Conservation (phyloP, 306 rosid genomes). For the Trifolium fragiferum region DNA sequence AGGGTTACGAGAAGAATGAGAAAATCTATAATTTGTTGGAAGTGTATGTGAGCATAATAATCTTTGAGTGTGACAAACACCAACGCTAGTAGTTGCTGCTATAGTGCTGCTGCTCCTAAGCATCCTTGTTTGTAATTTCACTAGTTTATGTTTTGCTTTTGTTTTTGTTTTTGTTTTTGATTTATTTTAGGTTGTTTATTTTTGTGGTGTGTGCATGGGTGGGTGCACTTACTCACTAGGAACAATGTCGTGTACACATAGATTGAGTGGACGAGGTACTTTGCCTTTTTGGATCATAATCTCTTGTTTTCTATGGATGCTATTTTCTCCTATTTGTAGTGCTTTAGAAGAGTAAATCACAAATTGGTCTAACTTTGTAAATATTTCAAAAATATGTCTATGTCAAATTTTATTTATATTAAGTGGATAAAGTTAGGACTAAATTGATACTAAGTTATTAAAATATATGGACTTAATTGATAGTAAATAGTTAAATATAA, state of each 20-base stretch:
- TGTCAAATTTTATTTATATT: no score
- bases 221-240: background rate
- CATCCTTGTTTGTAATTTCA: slow-evolving; percentile 51
- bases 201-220: slow-evolving; percentile 30
- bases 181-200: slow-evolving; percentile 1
- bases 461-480: no score
- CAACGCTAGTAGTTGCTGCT: slow-evolving; percentile 53
- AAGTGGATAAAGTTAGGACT: no score
- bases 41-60: background rate
- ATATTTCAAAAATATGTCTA: no score
- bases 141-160: background rate
- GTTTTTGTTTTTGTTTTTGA: background rate
- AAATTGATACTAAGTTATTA: no score
- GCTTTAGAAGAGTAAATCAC: background rate
- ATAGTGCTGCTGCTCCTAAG: slow-evolving; percentile 56
- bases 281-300: slow-evolving; percentile 44
- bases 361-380: no score
- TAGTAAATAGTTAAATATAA: no score
- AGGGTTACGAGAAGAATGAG: slow-evolving; percentile 36
- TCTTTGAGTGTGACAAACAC: slow-evolving; percentile 40
- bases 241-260: background rate
- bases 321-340: background rate
- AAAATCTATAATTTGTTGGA: slow-evolving; percentile 42
- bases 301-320: slow-evolving; percentile 35
- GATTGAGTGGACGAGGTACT: slow-evolving; percentile 41